Conservation (phyloP, 2,329 filamentous ascomycete genomes). For the Cytospora chrysosperma region DNA sequence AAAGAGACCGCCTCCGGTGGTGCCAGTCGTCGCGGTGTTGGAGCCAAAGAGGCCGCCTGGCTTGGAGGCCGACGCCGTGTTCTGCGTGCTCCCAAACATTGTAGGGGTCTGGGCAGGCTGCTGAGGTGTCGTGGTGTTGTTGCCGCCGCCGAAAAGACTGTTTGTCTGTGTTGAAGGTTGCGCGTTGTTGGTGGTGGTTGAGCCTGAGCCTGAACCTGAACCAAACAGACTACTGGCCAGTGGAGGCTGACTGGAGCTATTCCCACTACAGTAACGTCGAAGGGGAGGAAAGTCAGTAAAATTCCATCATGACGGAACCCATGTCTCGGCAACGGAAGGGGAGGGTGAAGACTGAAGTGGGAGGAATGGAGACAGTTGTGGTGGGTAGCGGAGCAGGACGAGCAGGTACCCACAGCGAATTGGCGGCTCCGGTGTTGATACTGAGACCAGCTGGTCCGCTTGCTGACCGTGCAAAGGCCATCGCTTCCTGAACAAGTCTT, state of each 20-base stretch:
- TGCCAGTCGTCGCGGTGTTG: conserved; percentile 25
- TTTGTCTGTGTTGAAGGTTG: conserved; percentile 32
- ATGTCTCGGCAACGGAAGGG: conserved; percentile 24
- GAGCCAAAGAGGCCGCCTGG: conserved; percentile 26
- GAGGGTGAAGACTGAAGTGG: neutral
- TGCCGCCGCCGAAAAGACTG: conserved; percentile 37
- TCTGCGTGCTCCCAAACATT: conserved; percentile 34
- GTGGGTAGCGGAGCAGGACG: neutral
- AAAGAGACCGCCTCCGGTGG: conserved; percentile 21
- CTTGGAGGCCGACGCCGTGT: conserved; percentile 25
- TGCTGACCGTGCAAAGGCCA: conserved; percentile 56
- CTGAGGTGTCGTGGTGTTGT: conserved; percentile 13
- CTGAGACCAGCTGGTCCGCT: conserved; percentile 60
- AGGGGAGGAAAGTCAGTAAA: conserved; percentile 2
- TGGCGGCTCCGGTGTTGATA: conserved; percentile 63
- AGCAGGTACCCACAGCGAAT: conserved; percentile 48
- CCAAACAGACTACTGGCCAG: conserved; percentile 36
- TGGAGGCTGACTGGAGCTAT: conserved; percentile 33
- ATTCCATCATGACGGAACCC: conserved; percentile 19
- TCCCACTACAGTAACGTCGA: conserved; percentile 29
- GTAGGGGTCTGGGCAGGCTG: conserved; percentile 25
- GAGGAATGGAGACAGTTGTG: neutral
- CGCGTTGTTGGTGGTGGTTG: conserved; percentile 17
- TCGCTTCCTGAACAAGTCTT: conserved; percentile 27
- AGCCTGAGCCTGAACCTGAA: conserved; percentile 26